phyloP scores from a whole-genome alignment of 1,284 basidiomycete genomes.

The Phaffia rhodozyma region DNA sequence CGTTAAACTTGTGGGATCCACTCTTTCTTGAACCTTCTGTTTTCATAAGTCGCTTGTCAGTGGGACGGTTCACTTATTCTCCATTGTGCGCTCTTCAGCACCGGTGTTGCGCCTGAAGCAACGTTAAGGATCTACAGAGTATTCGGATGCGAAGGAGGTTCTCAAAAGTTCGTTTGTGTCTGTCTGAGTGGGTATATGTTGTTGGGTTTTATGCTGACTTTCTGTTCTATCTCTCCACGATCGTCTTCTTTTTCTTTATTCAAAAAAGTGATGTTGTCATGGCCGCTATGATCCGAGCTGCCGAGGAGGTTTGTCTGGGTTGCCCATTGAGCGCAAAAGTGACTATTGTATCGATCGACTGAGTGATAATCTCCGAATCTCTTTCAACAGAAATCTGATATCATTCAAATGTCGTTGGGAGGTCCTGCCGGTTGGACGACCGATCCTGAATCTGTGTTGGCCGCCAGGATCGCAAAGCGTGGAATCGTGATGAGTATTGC shows the following conservation, averaged over 20 bases:
- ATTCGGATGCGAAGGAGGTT: neutral
- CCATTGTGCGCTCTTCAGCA: neutral
- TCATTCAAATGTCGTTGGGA: slow-evolving; percentile 17
- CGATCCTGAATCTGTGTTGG: slow-evolving; percentile 3
- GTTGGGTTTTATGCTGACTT: neutral
- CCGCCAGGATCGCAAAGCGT: neutral
- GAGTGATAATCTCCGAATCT: no score
- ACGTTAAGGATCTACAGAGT: neutral
- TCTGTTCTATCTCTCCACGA: neutral
- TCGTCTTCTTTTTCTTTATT: neutral
- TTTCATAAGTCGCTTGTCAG: no score
- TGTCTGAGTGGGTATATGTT: neutral
- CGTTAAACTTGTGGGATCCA: neutral
- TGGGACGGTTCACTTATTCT: no score
- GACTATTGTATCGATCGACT: no score
- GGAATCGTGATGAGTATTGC: slow-evolving; percentile 10
- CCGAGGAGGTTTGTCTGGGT: neutral
- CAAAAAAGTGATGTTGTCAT: neutral
- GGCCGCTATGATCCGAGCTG: slow-evolving; percentile 1
- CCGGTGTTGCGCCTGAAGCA: slow-evolving; percentile 10
- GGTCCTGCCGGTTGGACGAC: slow-evolving; percentile 8
- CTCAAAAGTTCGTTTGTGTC: neutral
- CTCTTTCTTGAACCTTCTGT: neutral
- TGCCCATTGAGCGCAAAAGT: no score
- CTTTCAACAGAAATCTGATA: neutral